phyloP scores from a whole-genome alignment of 139 green algal genomes.

The Eudorina sp. region DNA sequence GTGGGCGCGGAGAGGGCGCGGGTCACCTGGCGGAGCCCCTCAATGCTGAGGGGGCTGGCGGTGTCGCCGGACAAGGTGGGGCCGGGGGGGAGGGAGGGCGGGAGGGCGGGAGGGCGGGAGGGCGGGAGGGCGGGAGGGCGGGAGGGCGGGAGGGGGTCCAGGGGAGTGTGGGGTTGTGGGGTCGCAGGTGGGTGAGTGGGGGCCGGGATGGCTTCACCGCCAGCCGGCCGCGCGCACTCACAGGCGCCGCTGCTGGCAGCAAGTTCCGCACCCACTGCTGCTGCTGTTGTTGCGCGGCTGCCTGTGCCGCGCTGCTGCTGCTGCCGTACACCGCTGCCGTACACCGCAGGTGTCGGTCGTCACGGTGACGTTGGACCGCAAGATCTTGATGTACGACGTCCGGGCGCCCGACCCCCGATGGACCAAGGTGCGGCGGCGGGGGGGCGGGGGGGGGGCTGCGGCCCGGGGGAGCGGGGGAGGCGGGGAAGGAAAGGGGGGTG shows the following conservation, averaged over 20 bases:
- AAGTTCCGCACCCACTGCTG: no score
- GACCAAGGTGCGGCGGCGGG: not conserved
- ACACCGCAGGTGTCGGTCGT: conserved; percentile 55
- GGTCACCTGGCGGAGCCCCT: conserved; percentile 37
- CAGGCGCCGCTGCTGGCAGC: no score
- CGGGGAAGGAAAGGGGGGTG: no score
- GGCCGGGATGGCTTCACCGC: no score
- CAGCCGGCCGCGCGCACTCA: no score
- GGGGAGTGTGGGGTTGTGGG: no score
- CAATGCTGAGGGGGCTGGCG: conserved; percentile 29
- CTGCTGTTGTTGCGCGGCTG: no score
- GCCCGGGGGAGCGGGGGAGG: not conserved
- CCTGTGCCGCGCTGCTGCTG: no score
- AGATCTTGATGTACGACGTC: conserved; percentile 39
- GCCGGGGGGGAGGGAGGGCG: not conserved
- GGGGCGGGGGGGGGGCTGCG: not conserved
- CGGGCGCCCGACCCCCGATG: conserved; percentile 24
- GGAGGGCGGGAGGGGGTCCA: no score
- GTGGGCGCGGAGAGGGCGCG: conserved; percentile 19
- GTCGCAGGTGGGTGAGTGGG: no score
- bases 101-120: not conserved
- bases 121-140: not conserved
- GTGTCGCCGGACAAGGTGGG: conserved; percentile 52
- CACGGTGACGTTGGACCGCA: conserved; percentile 36
- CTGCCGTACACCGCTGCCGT: no score